A percentile compares a stretch with the other conserved stretches of the same genome.
Conservation (phyloP, 306 rosid species). For the Lupinus albus region DNA sequence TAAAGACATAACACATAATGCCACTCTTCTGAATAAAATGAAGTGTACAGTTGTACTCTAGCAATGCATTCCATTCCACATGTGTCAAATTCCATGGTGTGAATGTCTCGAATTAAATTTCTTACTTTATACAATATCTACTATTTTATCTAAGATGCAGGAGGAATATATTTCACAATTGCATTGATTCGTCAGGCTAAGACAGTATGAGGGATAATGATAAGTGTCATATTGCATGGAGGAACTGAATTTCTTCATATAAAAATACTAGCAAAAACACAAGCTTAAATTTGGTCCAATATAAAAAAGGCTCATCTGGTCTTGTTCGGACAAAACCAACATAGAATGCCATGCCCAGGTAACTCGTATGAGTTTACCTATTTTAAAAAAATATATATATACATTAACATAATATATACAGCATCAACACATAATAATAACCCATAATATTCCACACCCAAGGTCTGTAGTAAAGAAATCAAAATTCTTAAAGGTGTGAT, state of each 20-base stretch:
- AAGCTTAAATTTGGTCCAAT: not conserved
- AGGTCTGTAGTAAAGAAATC: too few species aligned
- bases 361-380: too few species aligned
- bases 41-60: not conserved
- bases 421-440: not conserved
- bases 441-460: too few species aligned
- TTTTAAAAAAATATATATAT: not conserved
- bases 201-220: slow-evolving; percentile 8
- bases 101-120: not conserved
- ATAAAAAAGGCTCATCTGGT: slow-evolving; percentile 3
- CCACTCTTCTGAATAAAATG: slow-evolving; percentile 17
- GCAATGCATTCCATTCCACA: too few species aligned
- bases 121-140: not conserved
- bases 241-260: not conserved
- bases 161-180: slow-evolving; percentile 10
- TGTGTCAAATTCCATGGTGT: too few species aligned
- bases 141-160: not conserved
- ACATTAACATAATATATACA: slow-evolving; percentile 35
- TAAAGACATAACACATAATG: slow-evolving; percentile 7
- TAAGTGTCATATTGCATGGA: slow-evolving; percentile 4
- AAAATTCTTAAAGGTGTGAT: too few species aligned
- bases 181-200: slow-evolving; percentile 25
- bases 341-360: not conserved
- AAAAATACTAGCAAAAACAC: slow-evolving; percentile 27
- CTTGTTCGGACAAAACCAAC: not conserved